Evolutionary conservation across 345 rosid species (phyloP), one percentile per base, ranked within the genome.

Genomic region (Luvunga scandens): DNA sequence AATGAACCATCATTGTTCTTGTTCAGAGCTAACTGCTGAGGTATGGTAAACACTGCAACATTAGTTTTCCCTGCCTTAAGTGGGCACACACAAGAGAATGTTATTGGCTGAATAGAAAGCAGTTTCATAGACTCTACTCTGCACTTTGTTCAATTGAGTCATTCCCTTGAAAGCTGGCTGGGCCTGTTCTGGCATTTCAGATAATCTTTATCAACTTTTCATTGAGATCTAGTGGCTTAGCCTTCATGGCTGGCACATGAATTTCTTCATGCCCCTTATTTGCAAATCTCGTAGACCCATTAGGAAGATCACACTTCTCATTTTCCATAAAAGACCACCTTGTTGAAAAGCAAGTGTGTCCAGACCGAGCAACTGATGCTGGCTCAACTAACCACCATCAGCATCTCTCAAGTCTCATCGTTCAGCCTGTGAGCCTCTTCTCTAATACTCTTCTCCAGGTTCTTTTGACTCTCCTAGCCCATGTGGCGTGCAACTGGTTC

Each of bases 31-130:
- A 96, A 84, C 81, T 94, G 97, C 90, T 92, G 97, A 83, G 94
- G 93, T 80, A 96, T 94, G 84, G 99, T 90, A 71, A 96, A 94
- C 64, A 96, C 91, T 2, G 97, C 97, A 78, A 96, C 99, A 79
- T 94, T 96, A 62, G 99, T 96, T 85, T 96, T 94, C 53, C 98
- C 99, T 22, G 99, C 94, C 21, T 98, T 97, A 50, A n/a, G 99
- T 96, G 18, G 99, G 99, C 67, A 98, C 98, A 86, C 99, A 96
- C 66, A 96, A 80, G 59, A 96, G 97, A 79, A 96, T 78, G 75
- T 96, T 94, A 33, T 96, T 97, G 24, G 98, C 91, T 73, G 84
- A 66, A 77, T 86, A 89, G 28, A 94, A 86, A 1, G 98, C 98
- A 79, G 97, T 89, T 45, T 94, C 89, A 56, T 91, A 96, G 50